Evolutionary conservation across 2,329 filamentous ascomycete species (phyloP).

Genomic region (Lecanicillium sp.): DNA sequence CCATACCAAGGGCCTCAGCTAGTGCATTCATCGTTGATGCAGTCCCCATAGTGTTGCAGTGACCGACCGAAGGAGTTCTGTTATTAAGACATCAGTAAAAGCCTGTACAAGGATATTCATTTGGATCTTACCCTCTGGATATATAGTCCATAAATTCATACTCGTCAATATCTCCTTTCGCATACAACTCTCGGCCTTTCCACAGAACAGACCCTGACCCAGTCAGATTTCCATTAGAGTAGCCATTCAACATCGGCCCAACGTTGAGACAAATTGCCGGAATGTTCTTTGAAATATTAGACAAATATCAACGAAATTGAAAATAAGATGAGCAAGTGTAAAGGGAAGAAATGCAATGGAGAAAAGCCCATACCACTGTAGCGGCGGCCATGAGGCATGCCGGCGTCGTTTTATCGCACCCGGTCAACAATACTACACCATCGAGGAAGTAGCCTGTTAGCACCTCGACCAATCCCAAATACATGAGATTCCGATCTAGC

Average conservation of each 20-base stretch:
- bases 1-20: constrained; percentile 47
- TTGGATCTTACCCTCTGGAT: constrained; percentile 13
- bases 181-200: constrained; percentile 42
- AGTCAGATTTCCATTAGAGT: constrained; percentile 32
- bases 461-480: constrained; percentile 42
- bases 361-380: constrained; percentile 34
- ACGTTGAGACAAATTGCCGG: constrained; percentile 47
- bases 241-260: constrained; percentile 47
- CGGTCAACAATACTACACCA: constrained; percentile 44
- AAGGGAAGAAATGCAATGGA: too few species aligned
- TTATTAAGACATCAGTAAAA: background rate
- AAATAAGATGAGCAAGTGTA: background rate
- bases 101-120: background rate
- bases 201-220: constrained; percentile 43
- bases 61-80: constrained; percentile 39
- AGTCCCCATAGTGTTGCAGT: constrained; percentile 50
- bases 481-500: constrained; percentile 43
- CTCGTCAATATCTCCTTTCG: constrained; percentile 39
- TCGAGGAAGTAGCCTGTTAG: constrained; percentile 43
- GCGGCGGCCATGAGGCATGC: constrained; percentile 46
- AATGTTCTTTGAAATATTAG: constrained; percentile 29
- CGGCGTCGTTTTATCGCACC: constrained; percentile 48
- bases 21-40: constrained; percentile 48
- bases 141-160: constrained; percentile 41
- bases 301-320: background rate